These are phyloP conservation scores for Neopestalotiopsis sp. DNA, from an alignment of 2,329 filamentous ascomycete species.

Conservation along the genomic window DNA sequence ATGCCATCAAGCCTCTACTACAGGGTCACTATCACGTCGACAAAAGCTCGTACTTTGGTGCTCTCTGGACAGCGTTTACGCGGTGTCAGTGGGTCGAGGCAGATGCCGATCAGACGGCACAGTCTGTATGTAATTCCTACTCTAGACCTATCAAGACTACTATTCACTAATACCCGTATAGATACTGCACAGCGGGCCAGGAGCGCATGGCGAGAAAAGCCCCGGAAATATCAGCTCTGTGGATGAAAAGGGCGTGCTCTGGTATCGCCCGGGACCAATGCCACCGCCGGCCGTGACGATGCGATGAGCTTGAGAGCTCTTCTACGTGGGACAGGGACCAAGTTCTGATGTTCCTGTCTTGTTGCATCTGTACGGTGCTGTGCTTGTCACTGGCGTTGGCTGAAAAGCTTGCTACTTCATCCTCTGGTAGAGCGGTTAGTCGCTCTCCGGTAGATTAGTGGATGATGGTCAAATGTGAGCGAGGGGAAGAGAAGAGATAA, in stretches of 20 bases:
- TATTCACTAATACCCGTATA: background rate
- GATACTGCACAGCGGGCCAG: background rate
- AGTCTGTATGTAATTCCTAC: constrained; percentile 22
- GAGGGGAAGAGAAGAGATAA: no score
- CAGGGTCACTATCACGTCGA: constrained; percentile 59
- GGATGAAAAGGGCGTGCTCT: constrained; percentile 18
- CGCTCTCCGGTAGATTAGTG: no score
- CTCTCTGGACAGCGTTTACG: constrained; percentile 52
- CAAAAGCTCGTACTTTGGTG: constrained; percentile 48
- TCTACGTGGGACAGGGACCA: background rate
- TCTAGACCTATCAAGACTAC: background rate
- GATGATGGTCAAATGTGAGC: no score
- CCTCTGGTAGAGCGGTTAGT: no score
- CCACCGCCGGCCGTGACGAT: constrained; percentile 18
- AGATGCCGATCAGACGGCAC: constrained; percentile 34
- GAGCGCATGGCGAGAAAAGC: background rate
- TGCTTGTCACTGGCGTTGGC: no score
- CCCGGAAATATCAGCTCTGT: constrained; percentile 1
- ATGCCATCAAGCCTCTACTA: constrained; percentile 61
- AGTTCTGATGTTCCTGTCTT: background rate
- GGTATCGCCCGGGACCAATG: constrained; percentile 22
- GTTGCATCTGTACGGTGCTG: background rate
- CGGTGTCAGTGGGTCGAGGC: constrained; percentile 53
- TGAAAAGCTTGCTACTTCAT: no score
- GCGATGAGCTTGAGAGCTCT: background rate